Conservation (phyloP, 1,284 basidiomycete species). For the Ceratobasidium sp. region DNA sequence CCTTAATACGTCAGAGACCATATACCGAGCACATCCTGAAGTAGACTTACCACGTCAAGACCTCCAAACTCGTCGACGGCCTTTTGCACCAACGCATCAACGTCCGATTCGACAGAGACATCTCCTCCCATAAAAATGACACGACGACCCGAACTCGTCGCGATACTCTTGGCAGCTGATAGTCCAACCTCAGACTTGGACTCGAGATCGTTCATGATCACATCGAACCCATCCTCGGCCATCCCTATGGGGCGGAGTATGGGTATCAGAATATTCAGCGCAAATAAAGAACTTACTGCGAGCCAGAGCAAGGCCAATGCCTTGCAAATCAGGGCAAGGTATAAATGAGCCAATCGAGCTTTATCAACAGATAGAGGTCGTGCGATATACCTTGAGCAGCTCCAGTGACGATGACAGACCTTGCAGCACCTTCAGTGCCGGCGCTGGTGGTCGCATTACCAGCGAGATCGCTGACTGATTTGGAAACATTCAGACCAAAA, state of each 20-base stretch:
- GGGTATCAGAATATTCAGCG: neutral
- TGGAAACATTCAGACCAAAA: neutral
- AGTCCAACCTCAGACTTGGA: conserved; percentile 51
- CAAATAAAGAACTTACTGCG: conserved; percentile 46
- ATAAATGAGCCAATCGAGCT: no score
- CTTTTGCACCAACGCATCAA: conserved; percentile 55
- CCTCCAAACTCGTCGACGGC: conserved; percentile 53
- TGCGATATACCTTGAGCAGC: conserved; percentile 47
- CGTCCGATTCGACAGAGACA: conserved; percentile 56
- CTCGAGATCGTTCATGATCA: conserved; percentile 57
- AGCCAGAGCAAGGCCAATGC: conserved; percentile 59
- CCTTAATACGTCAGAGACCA: no score
- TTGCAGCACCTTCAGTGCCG: neutral
- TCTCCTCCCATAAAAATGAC: conserved; percentile 53
- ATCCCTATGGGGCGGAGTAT: conserved; percentile 48
- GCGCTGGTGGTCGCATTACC: neutral
- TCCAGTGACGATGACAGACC: conserved; percentile 55
- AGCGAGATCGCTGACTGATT: neutral
- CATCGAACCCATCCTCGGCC: conserved; percentile 58
- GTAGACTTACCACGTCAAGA: conserved; percentile 55
- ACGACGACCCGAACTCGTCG: conserved; percentile 50
- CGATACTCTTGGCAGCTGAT: conserved; percentile 52
- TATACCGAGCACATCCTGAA: no score
- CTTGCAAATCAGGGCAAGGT: conserved; percentile 43
- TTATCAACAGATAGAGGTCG: no score